Evolutionary conservation across 352 stramenopile genomes (phyloP), one percentile per base, ranked within the genome.

Genomic region (Discostella stelligera): DNA sequence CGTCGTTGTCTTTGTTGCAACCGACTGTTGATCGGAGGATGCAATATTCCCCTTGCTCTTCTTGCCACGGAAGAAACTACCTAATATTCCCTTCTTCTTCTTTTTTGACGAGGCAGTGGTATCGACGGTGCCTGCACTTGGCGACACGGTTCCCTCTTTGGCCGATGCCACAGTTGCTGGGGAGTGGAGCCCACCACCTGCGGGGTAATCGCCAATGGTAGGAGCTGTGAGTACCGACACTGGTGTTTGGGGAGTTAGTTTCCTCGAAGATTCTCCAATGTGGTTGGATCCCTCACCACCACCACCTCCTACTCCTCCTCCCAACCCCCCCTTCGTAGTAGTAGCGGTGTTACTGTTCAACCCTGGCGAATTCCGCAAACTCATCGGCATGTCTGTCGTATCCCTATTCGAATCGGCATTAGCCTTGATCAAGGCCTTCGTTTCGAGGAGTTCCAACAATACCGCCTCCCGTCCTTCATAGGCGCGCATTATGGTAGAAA

Each of bases 401-500:
- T 91, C 85, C 21, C 67, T 20, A 66, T 41, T 82, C 16, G 74
- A 73, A 53, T 91, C 87, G 44, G 78, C 74, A 70, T 93, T 93
- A 10, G 87, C 87, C 73, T 93, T 93, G 61, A 93, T 90, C 13
- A 93, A 71, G 2, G 87, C 85, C 72, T 93, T 93, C 5, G 87
- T 91, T 71, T 93, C 87, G 13, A 93, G 70, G 0, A 93, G 66
- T 79, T 93, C 85, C 39, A 93, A 56, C 18, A 93, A 74, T 10
- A 93, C 85, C 20, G 83, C 84, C 65, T 91, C 87, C 10, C 87
- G 81, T 18, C 85, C 87, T 84, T 93, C 87, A 55, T 93, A 93
- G 3, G 87, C 87, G n/a, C 85, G 74, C 87, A 93, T 93, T 54
- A 93, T 93, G 11, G 87, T 93, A 10, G 83, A 91, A n/a, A 93